A percentile compares a stretch with the other conserved stretches of the same genome.
These are phyloP conservation scores for Penicillium simplicissimum DNA, from an alignment of 495 filamentous ascomycete species.

Conservation along the genomic window DNA sequence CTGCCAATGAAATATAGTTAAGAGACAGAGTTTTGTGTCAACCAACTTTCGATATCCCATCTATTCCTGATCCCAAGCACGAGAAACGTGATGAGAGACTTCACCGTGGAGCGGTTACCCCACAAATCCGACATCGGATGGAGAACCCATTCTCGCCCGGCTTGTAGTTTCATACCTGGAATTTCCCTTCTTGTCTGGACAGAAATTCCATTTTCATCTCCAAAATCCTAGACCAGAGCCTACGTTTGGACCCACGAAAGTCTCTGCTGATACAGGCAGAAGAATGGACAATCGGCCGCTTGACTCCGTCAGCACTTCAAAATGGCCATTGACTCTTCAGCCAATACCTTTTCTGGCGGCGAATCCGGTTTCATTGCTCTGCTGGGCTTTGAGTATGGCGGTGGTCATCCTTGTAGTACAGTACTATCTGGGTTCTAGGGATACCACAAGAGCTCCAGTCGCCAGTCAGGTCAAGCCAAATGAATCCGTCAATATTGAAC, in stretches of 20 bases:
- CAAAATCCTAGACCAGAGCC: background rate
- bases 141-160: background rate
- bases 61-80: background rate
- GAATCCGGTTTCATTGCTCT: background rate
- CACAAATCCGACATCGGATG: constrained; percentile 1
- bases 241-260: background rate
- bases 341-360: background rate
- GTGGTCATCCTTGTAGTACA: background rate
- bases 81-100: background rate
- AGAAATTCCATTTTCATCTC: background rate
- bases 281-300: background rate
- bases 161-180: background rate
- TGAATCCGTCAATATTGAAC: background rate
- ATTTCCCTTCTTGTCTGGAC: background rate
- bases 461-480: background rate
- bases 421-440: background rate
- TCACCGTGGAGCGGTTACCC: background rate
- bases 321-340: background rate
- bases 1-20: background rate
- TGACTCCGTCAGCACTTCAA: background rate
- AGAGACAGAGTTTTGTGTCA: background rate
- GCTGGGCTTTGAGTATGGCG: background rate
- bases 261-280: background rate
- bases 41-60: background rate
- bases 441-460: background rate